Conservation (phyloP, 371 early-diverging fungal genomes). For the Mortierella sp. region DNA sequence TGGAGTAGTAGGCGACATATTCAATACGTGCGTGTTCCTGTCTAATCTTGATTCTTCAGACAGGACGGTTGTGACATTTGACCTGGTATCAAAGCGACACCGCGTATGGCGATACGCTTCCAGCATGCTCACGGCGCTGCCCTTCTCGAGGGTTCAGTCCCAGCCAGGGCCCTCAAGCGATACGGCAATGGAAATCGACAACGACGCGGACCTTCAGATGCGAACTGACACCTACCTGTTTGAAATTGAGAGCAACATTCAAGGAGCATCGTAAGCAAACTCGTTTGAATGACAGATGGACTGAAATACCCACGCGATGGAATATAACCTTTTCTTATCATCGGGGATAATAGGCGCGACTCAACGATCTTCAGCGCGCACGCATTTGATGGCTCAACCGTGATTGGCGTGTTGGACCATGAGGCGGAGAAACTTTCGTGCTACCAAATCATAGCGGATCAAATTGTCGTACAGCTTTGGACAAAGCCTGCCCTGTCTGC, state of each 20-base stretch:
- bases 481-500: conserved; percentile 58
- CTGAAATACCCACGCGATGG: neutral
- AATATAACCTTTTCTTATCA: neutral
- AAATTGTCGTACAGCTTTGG: conserved; percentile 35
- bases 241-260: conserved; percentile 55
- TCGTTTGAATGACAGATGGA: neutral
- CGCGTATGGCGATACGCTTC: conserved; percentile 53
- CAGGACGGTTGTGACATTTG: conserved; percentile 46
- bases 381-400: conserved; percentile 30
- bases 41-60: conserved; percentile 20
- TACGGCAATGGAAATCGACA: conserved; percentile 19
- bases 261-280: conserved; percentile 35
- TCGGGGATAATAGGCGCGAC: conserved; percentile 11
- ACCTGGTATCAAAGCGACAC: conserved; percentile 37
- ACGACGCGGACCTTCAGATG: conserved; percentile 24
- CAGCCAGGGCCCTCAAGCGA: conserved; percentile 18
- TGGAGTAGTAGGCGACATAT: conserved; percentile 33
- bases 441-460: conserved; percentile 27
- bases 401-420: conserved; percentile 59
- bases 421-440: conserved; percentile 28
- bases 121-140: conserved; percentile 18
- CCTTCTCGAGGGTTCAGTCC: conserved; percentile 17
- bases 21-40: conserved; percentile 45
- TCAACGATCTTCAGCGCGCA: conserved; percentile 25
- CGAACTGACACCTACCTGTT: conserved; percentile 51